Percentiles rank a stretch among this genome's conserved stretches.
Evolutionary conservation across 345 rosid genomes (phyloP).

Genomic region (Pistacia vera): DNA sequence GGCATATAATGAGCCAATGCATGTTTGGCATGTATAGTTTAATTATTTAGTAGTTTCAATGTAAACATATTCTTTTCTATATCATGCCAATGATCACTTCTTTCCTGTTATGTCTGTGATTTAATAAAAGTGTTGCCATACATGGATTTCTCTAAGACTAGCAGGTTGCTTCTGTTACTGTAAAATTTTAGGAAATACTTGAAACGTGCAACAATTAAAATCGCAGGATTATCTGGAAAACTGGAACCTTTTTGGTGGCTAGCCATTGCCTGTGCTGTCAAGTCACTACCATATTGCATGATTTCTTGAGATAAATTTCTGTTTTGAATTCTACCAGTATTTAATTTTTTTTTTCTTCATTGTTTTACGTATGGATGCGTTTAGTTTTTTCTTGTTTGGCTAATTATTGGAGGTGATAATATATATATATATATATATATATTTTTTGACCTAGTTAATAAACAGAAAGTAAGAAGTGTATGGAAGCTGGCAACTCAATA

Average conservation of each 20-base stretch:
- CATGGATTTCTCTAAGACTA: neutral
- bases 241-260: neutral
- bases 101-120: neutral
- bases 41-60: neutral
- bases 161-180: neutral
- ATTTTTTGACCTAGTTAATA: neutral
- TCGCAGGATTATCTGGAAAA: neutral
- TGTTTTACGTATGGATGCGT: neutral
- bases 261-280: neutral
- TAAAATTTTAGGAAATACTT: neutral
- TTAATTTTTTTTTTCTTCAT: neutral
- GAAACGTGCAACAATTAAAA: neutral
- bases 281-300: neutral
- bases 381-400: conserved; percentile 7
- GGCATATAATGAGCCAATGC: neutral
- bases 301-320: neutral
- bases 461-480: too few species aligned
- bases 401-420: neutral
- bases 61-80: neutral
- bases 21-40: neutral
- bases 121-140: neutral
- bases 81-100: neutral
- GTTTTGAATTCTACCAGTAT: neutral
- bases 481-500: neutral
- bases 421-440: neutral